Conservation (phyloP, 2,329 filamentous ascomycete genomes). For the Apiospora arundinis region DNA sequence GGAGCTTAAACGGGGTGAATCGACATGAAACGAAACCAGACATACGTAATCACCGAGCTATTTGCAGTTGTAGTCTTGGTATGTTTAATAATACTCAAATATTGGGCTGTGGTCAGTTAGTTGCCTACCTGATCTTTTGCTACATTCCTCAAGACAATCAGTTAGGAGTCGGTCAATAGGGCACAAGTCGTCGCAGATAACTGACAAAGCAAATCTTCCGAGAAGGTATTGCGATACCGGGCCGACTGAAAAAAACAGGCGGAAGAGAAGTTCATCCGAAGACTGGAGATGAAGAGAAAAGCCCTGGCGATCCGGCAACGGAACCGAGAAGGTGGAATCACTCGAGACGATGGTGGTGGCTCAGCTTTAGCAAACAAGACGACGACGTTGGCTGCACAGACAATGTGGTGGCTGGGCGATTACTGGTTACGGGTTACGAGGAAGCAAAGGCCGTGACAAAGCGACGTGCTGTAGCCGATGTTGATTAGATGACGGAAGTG, state of each 20-base stretch:
- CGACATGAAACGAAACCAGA: neutral
- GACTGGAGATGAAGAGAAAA: no score
- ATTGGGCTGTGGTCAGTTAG: neutral
- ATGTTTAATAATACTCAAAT: neutral
- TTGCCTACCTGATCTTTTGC: neutral
- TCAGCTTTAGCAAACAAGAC: neutral
- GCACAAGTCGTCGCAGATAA: no score
- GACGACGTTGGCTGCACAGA: neutral
- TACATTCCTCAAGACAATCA: no score
- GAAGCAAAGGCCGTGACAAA: conserved; percentile 3
- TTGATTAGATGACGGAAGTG: neutral
- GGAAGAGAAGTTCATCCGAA: no score
- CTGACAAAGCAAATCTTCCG: no score
- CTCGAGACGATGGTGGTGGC: neutral
- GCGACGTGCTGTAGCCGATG: neutral
- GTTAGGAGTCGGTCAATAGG: no score
- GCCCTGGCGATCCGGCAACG: no score
- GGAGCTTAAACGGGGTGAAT: neutral
- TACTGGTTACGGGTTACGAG: neutral
- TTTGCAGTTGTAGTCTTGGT: neutral
- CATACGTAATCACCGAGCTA: neutral
- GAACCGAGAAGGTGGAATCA: no score
- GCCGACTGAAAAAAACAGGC: no score
- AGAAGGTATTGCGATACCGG: no score
- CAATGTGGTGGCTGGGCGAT: neutral